Base-by-base conservation (phyloP, 768 basidiomycete species). In the Termitomyces sp. region DNA sequence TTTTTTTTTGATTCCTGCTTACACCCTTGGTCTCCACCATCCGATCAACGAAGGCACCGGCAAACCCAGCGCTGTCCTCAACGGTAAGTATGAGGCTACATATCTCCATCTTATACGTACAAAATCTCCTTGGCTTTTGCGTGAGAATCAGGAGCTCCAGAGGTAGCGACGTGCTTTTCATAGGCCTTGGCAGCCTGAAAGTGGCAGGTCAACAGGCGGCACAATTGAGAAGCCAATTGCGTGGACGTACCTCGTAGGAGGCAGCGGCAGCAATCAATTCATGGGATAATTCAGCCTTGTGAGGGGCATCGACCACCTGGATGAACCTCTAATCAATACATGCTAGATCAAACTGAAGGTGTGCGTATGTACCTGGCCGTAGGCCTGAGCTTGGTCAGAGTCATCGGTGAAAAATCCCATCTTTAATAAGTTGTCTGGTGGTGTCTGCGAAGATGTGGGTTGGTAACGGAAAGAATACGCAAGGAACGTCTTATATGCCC, bases 221-320 rank as follows among this genome's bases (percentile, higher is more conserved):
- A 30, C 14, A 37, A 35, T 28, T 19, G 51, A 19, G 4, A 3
- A 48, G 26, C 28, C 17, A 33, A 17, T 26, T 17, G 11, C 10
- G 9, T 33, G 8, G n/a, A 55, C 50, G 10, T 23, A 81, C 85
- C 76, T 83, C 84, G 68, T 77, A 89, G 30, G 83, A 69, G 6
- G 86, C 86, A 45, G 87, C 87, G 42, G 71, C 85, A 47, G 84
- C 83, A 59, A 89, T 76, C 43, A 88, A 66, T 70, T 89, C 82
- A 67, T 89, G 87, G 9, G 83, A 80, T 53, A 86, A 69, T 55
- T 69, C 55, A 1, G 85, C 80, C 71, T 85, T 71, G 73, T 86
- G 85, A 10, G 75, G 76, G 14, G 75, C 74, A 49, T 76, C 77
- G 17, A 54, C 37, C 46, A 79, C 77, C 83, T 85, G 58, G 43